Evolutionary conservation across 768 basidiomycete species (phyloP), one percentile per base, ranked within the genome.

Genomic region (Tylopilus rubrobrunneus): DNA sequence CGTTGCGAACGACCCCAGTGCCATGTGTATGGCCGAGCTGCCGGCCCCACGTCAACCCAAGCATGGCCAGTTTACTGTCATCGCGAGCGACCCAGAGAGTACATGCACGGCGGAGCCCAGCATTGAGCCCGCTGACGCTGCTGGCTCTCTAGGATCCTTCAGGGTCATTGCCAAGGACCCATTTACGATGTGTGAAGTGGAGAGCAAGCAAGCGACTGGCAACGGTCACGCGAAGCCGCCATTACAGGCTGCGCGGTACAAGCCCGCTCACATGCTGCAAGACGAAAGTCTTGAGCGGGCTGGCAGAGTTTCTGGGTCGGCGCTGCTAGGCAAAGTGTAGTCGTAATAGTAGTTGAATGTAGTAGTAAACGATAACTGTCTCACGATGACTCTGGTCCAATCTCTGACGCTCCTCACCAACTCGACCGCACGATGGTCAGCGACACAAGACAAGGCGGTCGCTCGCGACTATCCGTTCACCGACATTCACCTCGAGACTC

Each of bases 261-360:
- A 76, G 28, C 92, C 92, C 1, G 92, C 93, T 1, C 89, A 91
- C 71, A 86, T 91, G 72, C 77, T 96, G 1, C 62, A 74, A 33
- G 90, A 95, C 62, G 89, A 80, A 23, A 74, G 74, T 46, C 74
- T 91, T 45, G 92, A 94, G 68, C 78, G 92, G 40, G 84, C 79
- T 11, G 87, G 87, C 10, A 74, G 87, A 33, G 81, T 80, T 27
- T 60, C 71, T 56, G 64, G 59, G 21, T 29, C 58, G 4, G 49
- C 54, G 12, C 17, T 62, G 48, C 19, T 40, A 5, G 62, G 52
- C 37, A 51, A 29, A 21, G 51, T 27, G 29, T 57, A 62, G 49
- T 51, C 7, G 7, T n/a, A 37, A 10, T 37, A 37, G 36, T 7
- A 4, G 44, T 45, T 14, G 31, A 31, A 31, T 34, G 14, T 15